phyloP scores from a whole-genome alignment of 2,329 filamentous ascomycete species.

The Pestalotiopsis sp. region DNA sequence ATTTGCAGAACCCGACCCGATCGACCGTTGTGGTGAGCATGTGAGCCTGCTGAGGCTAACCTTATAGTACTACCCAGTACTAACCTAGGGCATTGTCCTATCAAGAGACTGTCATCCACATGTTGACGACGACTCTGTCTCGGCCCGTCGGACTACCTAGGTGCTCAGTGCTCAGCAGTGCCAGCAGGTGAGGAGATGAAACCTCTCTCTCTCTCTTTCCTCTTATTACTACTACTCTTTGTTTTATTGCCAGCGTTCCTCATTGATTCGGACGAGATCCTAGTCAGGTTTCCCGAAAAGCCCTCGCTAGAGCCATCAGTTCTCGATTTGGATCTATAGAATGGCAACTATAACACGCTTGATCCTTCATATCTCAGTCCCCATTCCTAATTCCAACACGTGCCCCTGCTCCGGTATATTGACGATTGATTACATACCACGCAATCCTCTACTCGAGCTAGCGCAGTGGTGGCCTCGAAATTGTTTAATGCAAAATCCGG shows the following conservation, averaged over 20 bases:
- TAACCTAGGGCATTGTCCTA: too few species aligned
- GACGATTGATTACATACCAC: neutral
- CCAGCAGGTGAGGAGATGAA: neutral
- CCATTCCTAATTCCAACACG: slow-evolving; percentile 1
- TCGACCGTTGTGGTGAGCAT: neutral
- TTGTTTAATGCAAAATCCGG: slow-evolving; percentile 7
- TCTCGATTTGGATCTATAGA: slow-evolving; percentile 11
- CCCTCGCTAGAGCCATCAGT: neutral
- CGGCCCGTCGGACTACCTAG: too few species aligned
- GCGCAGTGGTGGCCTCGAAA: neutral
- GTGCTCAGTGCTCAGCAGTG: too few species aligned
- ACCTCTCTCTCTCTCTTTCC: neutral
- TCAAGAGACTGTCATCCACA: too few species aligned
- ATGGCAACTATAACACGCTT: slow-evolving; percentile 9
- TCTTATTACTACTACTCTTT: neutral
- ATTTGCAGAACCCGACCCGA: neutral
- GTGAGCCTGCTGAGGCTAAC: neutral
- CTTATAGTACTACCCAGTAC: neutral
- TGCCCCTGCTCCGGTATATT: slow-evolving; percentile 4
- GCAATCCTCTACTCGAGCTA: neutral
- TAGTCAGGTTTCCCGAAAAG: neutral
- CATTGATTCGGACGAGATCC: neutral
- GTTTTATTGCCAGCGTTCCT: neutral
- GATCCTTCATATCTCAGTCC: slow-evolving; percentile 11
- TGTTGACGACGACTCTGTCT: too few species aligned